These are phyloP conservation scores for Phytophthora chlamydospora DNA, from an alignment of 352 stramenopile genomes.

Conservation along the genomic window DNA sequence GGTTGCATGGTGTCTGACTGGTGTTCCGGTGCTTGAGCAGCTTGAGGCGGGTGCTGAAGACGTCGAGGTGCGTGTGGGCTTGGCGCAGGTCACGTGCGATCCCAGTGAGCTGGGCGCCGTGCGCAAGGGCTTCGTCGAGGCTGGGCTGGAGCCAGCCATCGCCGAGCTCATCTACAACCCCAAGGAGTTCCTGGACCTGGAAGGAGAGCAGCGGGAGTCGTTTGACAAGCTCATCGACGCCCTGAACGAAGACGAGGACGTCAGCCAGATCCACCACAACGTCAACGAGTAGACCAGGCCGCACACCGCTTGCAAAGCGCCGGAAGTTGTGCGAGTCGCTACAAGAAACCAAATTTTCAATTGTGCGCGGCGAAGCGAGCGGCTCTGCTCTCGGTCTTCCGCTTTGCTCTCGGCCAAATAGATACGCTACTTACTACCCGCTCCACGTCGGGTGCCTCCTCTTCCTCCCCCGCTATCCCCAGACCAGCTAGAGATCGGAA, in stretches of 20 bases:
- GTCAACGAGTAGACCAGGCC: constrained; percentile 59
- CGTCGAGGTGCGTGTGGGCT: constrained; percentile 61
- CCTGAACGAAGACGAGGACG: constrained; percentile 81
- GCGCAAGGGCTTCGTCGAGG: constrained; percentile 56
- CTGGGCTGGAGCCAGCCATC: constrained; percentile 68
- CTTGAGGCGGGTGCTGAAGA: constrained; percentile 77
- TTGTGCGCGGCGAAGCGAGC: constrained; percentile 28
- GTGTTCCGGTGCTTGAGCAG: constrained; percentile 29
- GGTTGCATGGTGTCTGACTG: background rate
- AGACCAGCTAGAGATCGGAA: constrained; percentile 37
- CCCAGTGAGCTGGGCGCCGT: constrained; percentile 66
- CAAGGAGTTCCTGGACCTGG: constrained; percentile 78
- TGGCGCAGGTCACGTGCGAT: constrained; percentile 80
- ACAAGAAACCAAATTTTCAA: constrained; percentile 25
- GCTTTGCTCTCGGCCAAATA: constrained; percentile 38
- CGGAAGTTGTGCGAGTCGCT: background rate
- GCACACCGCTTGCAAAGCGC: too few relatives aligned
- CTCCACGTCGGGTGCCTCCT: constrained; percentile 18
- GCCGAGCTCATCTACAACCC: constrained; percentile 84
- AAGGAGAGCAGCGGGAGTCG: constrained; percentile 49
- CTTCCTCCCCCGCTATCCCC: constrained; percentile 12
- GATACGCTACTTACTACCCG: constrained; percentile 46
- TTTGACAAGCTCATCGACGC: constrained; percentile 84
- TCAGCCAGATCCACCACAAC: constrained; percentile 86
- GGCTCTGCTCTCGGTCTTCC: constrained; percentile 12